phyloP scores from a whole-genome alignment of 1,284 basidiomycete genomes.

The Neolentinus lepideus region DNA sequence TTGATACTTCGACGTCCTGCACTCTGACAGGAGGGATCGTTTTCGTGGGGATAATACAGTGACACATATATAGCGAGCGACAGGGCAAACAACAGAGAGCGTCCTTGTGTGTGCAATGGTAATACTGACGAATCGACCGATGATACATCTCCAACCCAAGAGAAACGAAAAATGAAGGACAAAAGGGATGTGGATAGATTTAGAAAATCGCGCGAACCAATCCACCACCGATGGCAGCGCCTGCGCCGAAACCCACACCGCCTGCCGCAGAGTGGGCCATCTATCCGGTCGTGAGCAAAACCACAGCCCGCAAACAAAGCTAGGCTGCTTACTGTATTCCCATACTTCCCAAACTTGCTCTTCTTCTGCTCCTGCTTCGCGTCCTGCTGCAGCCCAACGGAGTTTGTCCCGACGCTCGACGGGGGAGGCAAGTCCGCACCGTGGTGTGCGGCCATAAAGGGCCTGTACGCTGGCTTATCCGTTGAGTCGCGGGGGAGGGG shows the following conservation, averaged over 20 bases:
- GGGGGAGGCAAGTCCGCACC: conserved; percentile 26
- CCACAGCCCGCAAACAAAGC: background rate
- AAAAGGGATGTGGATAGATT: too few species aligned
- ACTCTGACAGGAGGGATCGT: too few species aligned
- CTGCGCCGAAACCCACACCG: conserved; percentile 66
- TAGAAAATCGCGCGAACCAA: background rate
- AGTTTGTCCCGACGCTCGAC: conserved; percentile 22
- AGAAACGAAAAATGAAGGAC: too few species aligned
- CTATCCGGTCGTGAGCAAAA: conserved; percentile 21
- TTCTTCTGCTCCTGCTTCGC: conserved; percentile 44
- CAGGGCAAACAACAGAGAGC: too few species aligned
- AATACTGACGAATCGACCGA: too few species aligned
- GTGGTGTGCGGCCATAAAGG: conserved; percentile 27
- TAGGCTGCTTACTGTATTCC: conserved; percentile 39
- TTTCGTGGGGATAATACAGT: too few species aligned
- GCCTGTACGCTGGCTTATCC: conserved; percentile 29
- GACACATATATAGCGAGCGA: too few species aligned
- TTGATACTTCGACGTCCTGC: too few species aligned
- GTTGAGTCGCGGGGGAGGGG: conserved; percentile 2
- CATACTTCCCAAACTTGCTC: conserved; percentile 50
- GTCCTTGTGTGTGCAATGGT: too few species aligned
- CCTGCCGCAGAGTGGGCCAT: conserved; percentile 64
- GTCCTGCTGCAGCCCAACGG: conserved; percentile 23
- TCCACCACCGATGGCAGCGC: conserved; percentile 12
- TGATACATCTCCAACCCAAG: too few species aligned